These are phyloP conservation scores for Annulohypoxylon moriforme DNA, from an alignment of 495 filamentous ascomycete genomes.

Conservation along the genomic window DNA sequence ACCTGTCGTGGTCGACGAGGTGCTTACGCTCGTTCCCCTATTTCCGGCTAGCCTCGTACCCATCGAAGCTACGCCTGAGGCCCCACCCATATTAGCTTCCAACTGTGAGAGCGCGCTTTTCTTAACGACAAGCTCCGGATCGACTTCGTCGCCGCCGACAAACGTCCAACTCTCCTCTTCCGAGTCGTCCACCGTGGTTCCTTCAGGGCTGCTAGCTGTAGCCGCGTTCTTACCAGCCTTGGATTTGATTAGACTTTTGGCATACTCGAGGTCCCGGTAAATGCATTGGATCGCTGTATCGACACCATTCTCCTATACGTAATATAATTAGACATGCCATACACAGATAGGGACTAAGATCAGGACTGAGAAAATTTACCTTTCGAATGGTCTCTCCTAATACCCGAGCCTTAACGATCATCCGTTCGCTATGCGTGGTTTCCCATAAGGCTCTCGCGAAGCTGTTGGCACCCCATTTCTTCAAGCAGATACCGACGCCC, in stretches of 20 bases:
- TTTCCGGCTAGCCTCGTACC: slow-evolving; percentile 33
- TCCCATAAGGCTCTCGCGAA: slow-evolving; percentile 93
- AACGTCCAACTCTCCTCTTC: slow-evolving; percentile 65
- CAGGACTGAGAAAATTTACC: slow-evolving; percentile 61
- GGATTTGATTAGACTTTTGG: slow-evolving; percentile 82
- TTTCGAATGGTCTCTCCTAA: slow-evolving; percentile 87
- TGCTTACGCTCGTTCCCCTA: slow-evolving; percentile 8
- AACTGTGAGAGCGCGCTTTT: slow-evolving; percentile 43
- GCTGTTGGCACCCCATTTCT: slow-evolving; percentile 83
- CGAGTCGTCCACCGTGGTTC: slow-evolving; percentile 47
- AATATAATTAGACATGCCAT: slow-evolving; percentile 31
- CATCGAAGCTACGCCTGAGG: slow-evolving; percentile 7
- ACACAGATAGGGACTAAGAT: slow-evolving; percentile 13
- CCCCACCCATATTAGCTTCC: slow-evolving; percentile 29
- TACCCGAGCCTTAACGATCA: slow-evolving; percentile 85
- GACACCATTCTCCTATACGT: slow-evolving; percentile 83
- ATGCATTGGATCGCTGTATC: slow-evolving; percentile 89
- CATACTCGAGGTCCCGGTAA: slow-evolving; percentile 96
- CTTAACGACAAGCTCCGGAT: slow-evolving; percentile 49
- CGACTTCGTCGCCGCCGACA: slow-evolving; percentile 54
- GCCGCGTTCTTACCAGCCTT: slow-evolving; percentile 61
- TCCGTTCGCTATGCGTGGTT: slow-evolving; percentile 84
- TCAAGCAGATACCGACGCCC: slow-evolving; percentile 89
- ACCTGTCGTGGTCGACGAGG: slow-evolving; percentile 25
- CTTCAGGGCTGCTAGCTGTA: slow-evolving; percentile 47